These are phyloP conservation scores for Verticillium nonalfalfae DNA, from an alignment of 2,329 filamentous ascomycete genomes.

Conservation along the genomic window DNA sequence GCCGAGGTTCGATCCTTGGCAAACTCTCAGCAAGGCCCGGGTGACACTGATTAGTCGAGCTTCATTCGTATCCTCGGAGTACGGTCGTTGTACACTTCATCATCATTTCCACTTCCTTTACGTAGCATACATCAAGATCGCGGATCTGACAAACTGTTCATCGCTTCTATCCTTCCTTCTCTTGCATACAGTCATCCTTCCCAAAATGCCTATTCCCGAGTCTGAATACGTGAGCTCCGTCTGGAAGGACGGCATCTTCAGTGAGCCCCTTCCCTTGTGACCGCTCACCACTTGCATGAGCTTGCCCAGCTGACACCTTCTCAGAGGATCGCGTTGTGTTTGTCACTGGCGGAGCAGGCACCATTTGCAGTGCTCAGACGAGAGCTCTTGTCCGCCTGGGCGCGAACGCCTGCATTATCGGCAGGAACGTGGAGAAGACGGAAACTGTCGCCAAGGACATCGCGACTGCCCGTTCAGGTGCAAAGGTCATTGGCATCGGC, in stretches of 20 bases:
- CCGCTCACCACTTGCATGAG: background rate
- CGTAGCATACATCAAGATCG: background rate
- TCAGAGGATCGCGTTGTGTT: constrained; percentile 83
- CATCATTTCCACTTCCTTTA: background rate
- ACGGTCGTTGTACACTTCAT: background rate
- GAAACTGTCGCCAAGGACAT: constrained; percentile 76
- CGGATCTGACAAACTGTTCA: background rate
- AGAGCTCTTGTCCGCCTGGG: constrained; percentile 86
- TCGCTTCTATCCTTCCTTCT: background rate
- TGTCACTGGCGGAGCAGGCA: constrained; percentile 89
- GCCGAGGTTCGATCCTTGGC: background rate
- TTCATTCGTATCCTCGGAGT: background rate
- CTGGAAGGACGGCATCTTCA: constrained; percentile 84
- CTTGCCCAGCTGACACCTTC: background rate
- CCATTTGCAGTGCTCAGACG: constrained; percentile 92
- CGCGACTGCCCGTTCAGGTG: constrained; percentile 67
- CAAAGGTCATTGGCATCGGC: constrained; percentile 83
- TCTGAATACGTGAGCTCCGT: constrained; percentile 74
- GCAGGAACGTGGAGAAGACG: constrained; percentile 84
- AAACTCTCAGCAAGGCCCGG: background rate
- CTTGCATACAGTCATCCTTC: background rate
- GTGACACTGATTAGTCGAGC: background rate
- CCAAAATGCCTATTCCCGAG: constrained; percentile 60
- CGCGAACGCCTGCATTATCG: constrained; percentile 89
- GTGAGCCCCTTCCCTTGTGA: constrained; percentile 36